phyloP scores from a whole-genome alignment of 805 yeast genomes.

The Pichia occidentalis region DNA sequence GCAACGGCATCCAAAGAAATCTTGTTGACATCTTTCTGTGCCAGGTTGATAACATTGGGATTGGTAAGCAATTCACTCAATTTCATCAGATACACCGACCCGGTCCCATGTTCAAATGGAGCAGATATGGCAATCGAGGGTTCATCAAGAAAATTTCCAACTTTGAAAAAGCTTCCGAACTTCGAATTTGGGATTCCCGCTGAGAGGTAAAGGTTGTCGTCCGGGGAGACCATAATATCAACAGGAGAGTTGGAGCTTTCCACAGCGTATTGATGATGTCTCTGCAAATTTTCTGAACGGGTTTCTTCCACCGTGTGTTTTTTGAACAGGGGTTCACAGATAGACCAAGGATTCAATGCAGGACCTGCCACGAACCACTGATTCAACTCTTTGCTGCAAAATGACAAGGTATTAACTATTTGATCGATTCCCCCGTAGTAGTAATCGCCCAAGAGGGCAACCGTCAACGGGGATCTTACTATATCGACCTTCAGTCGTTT shows the following conservation, averaged over 20 bases:
- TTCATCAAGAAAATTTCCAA: slow-evolving; percentile 36
- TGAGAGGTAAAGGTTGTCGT: slow-evolving; percentile 11
- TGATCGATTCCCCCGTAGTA: slow-evolving; percentile 50
- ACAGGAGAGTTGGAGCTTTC: too few species aligned
- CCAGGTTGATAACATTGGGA: neutral
- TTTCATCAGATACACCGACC: slow-evolving; percentile 41
- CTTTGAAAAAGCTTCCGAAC: slow-evolving; percentile 41
- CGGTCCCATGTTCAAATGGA: slow-evolving; percentile 38
- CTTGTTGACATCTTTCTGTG: neutral
- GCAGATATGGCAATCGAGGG: slow-evolving; percentile 45
- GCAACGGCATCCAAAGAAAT: too few species aligned
- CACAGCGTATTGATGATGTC: too few species aligned
- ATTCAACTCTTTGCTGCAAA: slow-evolving; percentile 34
- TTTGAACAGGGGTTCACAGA: slow-evolving; percentile 27
- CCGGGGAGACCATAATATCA: neutral
- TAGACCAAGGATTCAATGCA: slow-evolving; percentile 25
- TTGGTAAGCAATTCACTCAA: slow-evolving; percentile 24
- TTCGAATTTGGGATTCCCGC: slow-evolving; percentile 27
- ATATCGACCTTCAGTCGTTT: slow-evolving; percentile 11
- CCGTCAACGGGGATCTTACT: slow-evolving; percentile 38
- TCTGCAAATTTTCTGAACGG: neutral
- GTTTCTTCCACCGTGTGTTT: slow-evolving; percentile 2
- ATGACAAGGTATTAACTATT: slow-evolving; percentile 32
- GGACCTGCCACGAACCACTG: slow-evolving; percentile 35
- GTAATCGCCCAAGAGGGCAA: slow-evolving; percentile 39